Percentiles rank a stretch among this genome's conserved stretches.
phyloP scores from a whole-genome alignment of 306 rosid genomes.

The Fragaria vesca region DNA sequence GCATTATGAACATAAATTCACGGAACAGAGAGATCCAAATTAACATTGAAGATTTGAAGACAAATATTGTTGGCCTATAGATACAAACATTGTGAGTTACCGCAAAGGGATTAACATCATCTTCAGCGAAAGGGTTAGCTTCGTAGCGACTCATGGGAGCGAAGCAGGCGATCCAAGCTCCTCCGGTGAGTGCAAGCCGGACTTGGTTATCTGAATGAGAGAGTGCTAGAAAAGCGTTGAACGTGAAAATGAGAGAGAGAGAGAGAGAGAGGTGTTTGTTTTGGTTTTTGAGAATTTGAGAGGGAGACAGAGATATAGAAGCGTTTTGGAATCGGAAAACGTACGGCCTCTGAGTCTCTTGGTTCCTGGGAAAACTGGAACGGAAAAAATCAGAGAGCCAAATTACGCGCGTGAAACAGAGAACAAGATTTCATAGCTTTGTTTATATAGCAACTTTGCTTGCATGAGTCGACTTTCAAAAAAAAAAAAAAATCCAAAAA shows the following conservation, averaged over 20 bases:
- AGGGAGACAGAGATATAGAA: not conserved
- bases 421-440: not conserved
- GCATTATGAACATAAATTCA: slow-evolving; percentile 23
- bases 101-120: slow-evolving; percentile 75
- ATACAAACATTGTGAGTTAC: slow-evolving; percentile 33
- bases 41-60: not conserved
- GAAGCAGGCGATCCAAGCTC: slow-evolving; percentile 30
- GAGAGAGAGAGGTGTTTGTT: not conserved
- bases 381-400: slow-evolving; percentile 2
- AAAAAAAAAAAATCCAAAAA: not conserved
- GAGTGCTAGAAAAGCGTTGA: not conserved
- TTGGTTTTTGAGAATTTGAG: slow-evolving; percentile 15
- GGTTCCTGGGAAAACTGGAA: slow-evolving; percentile 33
- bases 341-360: slow-evolving; percentile 31
- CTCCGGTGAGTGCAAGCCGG: not conserved
- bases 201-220: slow-evolving; percentile 15
- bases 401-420: slow-evolving; percentile 27
- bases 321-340: slow-evolving; percentile 7
- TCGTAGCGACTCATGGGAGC: slow-evolving; percentile 64
- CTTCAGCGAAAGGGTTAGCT: slow-evolving; percentile 67
- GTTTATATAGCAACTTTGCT: not conserved
- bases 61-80: not conserved
- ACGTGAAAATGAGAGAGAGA: not conserved
- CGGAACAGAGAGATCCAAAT: slow-evolving; percentile 8
- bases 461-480: not conserved